A percentile compares a stretch with the other conserved stretches of the same genome.
Evolutionary conservation across 2,329 filamentous ascomycete genomes (phyloP).

Genomic region (Pyricularia pennisetigena): DNA sequence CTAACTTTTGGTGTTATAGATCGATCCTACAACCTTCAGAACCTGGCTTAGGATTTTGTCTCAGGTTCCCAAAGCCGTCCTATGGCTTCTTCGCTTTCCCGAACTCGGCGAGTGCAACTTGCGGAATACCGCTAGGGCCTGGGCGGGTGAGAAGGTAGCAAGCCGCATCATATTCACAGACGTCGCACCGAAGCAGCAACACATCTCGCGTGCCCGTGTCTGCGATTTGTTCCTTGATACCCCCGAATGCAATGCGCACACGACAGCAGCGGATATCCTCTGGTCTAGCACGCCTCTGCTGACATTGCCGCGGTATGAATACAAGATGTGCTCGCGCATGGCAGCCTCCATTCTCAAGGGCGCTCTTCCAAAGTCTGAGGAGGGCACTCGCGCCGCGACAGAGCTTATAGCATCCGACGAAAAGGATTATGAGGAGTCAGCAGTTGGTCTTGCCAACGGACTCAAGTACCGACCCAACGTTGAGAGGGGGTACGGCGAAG

Average conservation of each 20-base stretch:
- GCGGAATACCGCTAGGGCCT: constrained; percentile 65
- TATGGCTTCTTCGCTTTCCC: constrained; percentile 96
- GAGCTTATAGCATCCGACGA: constrained; percentile 75
- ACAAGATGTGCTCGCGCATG: constrained; percentile 99
- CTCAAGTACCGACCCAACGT: constrained; percentile 45
- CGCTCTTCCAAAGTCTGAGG: constrained; percentile 63
- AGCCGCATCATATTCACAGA: constrained; percentile 89
- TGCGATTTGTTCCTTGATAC: constrained; percentile 96
- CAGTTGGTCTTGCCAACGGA: constrained; percentile 54
- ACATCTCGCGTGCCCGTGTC: constrained; percentile 84
- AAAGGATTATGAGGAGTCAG: constrained; percentile 73
- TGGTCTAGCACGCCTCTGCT: constrained; percentile 94
- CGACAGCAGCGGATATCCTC: constrained; percentile 88
- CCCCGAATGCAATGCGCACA: constrained; percentile 96
- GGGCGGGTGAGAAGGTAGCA: constrained; percentile 80
- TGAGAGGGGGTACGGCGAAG: constrained; percentile 32
- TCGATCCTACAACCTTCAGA: constrained; percentile 92
- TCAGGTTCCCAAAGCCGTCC: constrained; percentile 72
- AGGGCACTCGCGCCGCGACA: constrained; percentile 55
- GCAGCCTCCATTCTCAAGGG: constrained; percentile 89
- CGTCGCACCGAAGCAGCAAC: constrained; percentile 87
- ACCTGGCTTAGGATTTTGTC: constrained; percentile 90
- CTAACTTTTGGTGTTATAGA: constrained; percentile 42
- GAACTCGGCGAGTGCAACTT: constrained; percentile 86
- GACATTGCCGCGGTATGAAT: constrained; percentile 81